A percentile compares a stretch with the other conserved stretches of the same genome.
Conservation (phyloP, 139 green algal genomes). For the Marvania coccoides region DNA sequence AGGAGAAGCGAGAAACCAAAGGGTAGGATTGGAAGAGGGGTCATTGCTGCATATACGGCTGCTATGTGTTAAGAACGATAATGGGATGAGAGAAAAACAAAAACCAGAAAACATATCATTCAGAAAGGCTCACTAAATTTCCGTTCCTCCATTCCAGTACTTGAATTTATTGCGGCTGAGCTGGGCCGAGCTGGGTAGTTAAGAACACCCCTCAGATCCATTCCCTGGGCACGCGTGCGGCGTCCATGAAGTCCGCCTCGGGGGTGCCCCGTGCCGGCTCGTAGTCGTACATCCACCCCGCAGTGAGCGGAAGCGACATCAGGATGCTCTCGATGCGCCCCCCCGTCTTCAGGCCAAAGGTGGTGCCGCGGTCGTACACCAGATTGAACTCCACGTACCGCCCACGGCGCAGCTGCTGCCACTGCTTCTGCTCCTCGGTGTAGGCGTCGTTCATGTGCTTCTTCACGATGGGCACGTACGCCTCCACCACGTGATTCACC, state of each 20-base stretch:
- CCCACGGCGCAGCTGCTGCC: constrained; percentile 85
- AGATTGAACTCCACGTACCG: constrained; percentile 99
- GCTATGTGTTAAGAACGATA: too few species aligned
- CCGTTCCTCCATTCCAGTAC: too few species aligned
- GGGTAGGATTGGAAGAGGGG: too few species aligned
- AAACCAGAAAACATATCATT: too few species aligned
- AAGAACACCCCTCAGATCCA: constrained; percentile 68
- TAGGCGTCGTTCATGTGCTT: constrained; percentile 89
- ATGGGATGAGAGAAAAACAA: too few species aligned
- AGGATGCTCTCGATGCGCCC: constrained; percentile 95
- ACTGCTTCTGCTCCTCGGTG: constrained; percentile 84
- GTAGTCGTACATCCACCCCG: constrained; percentile 84
- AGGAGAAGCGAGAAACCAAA: too few species aligned
- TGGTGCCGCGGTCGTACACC: constrained; percentile 94
- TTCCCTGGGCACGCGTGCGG: constrained; percentile 64
- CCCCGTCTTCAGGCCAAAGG: constrained; percentile 96
- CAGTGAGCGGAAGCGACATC: constrained; percentile 78
- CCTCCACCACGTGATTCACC: constrained; percentile 56
- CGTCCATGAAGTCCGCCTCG: constrained; percentile 84
- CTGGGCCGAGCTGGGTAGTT: too few species aligned
- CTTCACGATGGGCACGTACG: constrained; percentile 86
- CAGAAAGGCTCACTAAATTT: too few species aligned
- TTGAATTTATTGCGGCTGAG: too few species aligned
- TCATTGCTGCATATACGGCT: too few species aligned
- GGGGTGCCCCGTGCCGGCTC: constrained; percentile 51